Evolutionary conservation across 345 rosid species (phyloP), one percentile per base, ranked within the genome.

Genomic region (Barbarea vulgaris): DNA sequence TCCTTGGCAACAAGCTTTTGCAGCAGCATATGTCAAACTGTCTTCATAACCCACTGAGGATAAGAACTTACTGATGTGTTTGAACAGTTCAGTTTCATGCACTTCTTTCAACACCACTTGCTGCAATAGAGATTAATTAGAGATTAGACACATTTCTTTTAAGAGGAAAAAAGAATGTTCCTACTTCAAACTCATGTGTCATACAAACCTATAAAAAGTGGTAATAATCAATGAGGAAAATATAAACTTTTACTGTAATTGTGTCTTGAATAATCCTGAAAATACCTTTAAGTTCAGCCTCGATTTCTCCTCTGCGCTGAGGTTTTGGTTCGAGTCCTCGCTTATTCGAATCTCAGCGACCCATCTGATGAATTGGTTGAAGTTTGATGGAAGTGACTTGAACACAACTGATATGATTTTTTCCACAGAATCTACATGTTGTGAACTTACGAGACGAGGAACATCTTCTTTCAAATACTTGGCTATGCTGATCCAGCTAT

Each of bases 291-390:
- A 41, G 57, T 85, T 72, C 27, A 90, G 88, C 80, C 96, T 83
- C 63, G 82, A 83, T 61, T 80, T 91, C 85, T 90, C 97, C 84
- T 94, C 97, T 66, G 70, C 68, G 73, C 95, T 88, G 73, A 94
- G 82, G 57, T 77, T 81, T 60, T 50, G 57, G 52, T 77, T 76
- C 11, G 86, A 85, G 79, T 86, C 96, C 64, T 82, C 95, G 53
- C 71, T 76, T 28, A 87, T 85, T 70, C 97, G 81, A 77, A 85
- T 83, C 83, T 91, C 96, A 74, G 95, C 98, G 64, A 91, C 80
- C 98, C 97, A 87, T 77, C 84, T 89, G 55, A 94, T 86, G 78
- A 94, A 94, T 56, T 90, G 90, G 73, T 72, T 86, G 67, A 90
- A 87, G 36, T 86, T 79, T 36, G 89, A 79, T 28, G 93, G 95